Conservation (phyloP, 176 grass and related monocot genomes). For the Chrysopogon serrulatus region DNA sequence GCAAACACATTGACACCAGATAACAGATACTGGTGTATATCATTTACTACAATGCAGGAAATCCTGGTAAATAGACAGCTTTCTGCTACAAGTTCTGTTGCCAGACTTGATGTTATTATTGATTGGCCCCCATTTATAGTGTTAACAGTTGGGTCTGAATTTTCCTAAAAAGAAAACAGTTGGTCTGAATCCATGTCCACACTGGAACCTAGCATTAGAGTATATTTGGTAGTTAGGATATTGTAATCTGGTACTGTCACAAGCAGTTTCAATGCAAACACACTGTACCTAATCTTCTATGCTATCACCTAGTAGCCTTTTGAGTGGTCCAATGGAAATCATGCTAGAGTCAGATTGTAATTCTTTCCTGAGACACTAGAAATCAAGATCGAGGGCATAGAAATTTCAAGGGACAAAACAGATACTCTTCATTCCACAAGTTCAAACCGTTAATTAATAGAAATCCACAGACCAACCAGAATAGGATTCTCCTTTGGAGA, state of each 20-base stretch:
- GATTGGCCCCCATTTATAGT: not conserved
- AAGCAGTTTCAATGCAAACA: not conserved
- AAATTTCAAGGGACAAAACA: not conserved
- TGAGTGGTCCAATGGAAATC: not conserved
- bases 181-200: not conserved
- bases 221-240: not conserved
- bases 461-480: not conserved
- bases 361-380: not conserved
- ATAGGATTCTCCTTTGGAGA: not conserved
- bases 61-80: not conserved
- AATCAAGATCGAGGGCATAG: not conserved
- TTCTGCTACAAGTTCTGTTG: not conserved
- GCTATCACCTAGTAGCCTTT: not conserved
- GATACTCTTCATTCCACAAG: not conserved
- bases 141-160: not conserved
- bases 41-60: not conserved
- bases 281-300: not conserved
- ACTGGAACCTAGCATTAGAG: not conserved
- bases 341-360: not conserved
- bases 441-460: not conserved
- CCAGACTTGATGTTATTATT: not conserved
- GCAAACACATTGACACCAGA: not conserved
- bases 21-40: not conserved
- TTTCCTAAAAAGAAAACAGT: too few species aligned
- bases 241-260: not conserved